A percentile compares a stretch with the other conserved stretches of the same genome.
phyloP scores from a whole-genome alignment of 2,329 filamentous ascomycete genomes.

The Xylariales sp. region DNA sequence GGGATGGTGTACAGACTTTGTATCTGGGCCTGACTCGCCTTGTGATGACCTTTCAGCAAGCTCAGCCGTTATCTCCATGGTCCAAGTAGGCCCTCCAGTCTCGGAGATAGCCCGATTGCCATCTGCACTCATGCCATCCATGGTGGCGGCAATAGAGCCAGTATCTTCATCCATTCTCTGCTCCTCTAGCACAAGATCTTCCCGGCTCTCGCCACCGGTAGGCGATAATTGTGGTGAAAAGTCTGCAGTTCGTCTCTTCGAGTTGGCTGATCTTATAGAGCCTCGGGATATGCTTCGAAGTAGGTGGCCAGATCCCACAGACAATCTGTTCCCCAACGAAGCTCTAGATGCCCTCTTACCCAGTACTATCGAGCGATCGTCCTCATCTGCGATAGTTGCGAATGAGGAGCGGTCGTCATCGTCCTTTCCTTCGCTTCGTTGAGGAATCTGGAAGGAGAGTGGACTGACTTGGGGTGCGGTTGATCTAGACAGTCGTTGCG shows the following conservation, averaged over 20 bases:
- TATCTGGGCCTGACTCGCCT: no score
- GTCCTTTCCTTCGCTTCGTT: slow-evolving; percentile 30
- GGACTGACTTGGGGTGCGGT: slow-evolving; percentile 55
- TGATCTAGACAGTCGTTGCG: slow-evolving; percentile 30
- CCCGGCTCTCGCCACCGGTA: slow-evolving; percentile 33
- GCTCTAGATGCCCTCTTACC: slow-evolving; percentile 30
- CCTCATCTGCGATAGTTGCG: slow-evolving; percentile 63
- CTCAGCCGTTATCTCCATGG: slow-evolving; percentile 37
- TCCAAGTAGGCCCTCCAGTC: slow-evolving; percentile 19
- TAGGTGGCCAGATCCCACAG: slow-evolving; percentile 40
- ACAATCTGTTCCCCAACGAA: slow-evolving; percentile 42
- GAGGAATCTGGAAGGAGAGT: slow-evolving; percentile 60
- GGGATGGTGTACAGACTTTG: no score
- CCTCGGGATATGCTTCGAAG: slow-evolving; percentile 40
- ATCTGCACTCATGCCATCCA: slow-evolving; percentile 48
- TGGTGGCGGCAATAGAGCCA: slow-evolving; percentile 53
- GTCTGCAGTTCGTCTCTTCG: slow-evolving; percentile 18
- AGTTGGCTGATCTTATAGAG: slow-evolving; percentile 22
- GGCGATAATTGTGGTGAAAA: slow-evolving; percentile 14
- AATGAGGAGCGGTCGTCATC: slow-evolving; percentile 60
- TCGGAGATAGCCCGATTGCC: slow-evolving; percentile 26
- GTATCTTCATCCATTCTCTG: slow-evolving; percentile 34
- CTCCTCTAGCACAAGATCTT: slow-evolving; percentile 39
- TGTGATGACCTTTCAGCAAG: no score
- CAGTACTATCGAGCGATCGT: slow-evolving; percentile 29